Base-by-base conservation (phyloP, 768 basidiomycete genomes). In the Termitomyces sp. region DNA sequence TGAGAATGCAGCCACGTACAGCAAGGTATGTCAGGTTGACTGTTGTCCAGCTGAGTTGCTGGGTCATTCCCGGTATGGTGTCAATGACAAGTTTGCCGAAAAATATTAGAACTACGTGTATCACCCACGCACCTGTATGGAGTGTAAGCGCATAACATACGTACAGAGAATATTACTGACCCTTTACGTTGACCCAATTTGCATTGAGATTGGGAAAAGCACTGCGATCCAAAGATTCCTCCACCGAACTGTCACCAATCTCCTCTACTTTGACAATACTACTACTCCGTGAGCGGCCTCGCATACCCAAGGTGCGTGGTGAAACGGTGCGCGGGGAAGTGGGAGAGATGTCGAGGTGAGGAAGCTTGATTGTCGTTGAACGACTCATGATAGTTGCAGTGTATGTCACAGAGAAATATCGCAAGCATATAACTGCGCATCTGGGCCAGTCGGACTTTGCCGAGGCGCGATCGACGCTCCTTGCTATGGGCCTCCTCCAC, bases 101-200 rank as follows among this genome's bases (percentile, higher is more conserved):
- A 53, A 90, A 79, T 65, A 99, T 94, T 67, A 99, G 85, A 40
- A 98, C 87, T 54, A 95, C 84, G 70, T 99, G 97, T 59, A 99
- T 98, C 64, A 96, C 75, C 97, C 97, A 99, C 63, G 97, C 95
- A 57, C 97, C 96, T 98, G 4, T 21, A n/a, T 19, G 50, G 29
- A 32, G 34, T 37, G 61, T 44, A 16, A 48, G 43, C 32, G 8
- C 54, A 40, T 16, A 37, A 42, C 46, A 51, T 31, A 32, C 53
- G 42, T 37, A 37, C 29, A 21, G 46, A 27, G 45, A 8, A 43
- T 6, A 42, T 51, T 31, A 68, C 72, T 49, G 42, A 90, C 93
- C 93, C 75, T 96, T 96, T 58, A 88, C 83, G 66, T 96, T 94
- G 68, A 96, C 93, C 93, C 93, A 96, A 67, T 92, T 84, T 19